These are phyloP conservation scores for Cercospora canescens DNA, from an alignment of 2,329 filamentous ascomycete genomes.

Conservation along the genomic window DNA sequence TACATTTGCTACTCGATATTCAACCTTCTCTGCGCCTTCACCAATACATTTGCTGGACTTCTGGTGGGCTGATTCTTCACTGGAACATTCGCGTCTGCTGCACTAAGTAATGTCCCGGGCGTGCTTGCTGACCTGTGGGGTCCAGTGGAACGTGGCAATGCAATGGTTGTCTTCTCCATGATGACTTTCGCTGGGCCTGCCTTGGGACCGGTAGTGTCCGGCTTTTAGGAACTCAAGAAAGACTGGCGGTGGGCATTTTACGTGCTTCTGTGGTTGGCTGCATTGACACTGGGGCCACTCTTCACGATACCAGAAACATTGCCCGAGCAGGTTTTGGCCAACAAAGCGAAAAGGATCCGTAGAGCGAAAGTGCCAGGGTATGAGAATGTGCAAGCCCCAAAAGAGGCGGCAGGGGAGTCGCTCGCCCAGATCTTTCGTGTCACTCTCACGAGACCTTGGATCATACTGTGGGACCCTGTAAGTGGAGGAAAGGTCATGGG, in stretches of 20 bases:
- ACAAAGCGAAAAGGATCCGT: slow-evolving; percentile 54
- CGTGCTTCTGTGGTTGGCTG: slow-evolving; percentile 43
- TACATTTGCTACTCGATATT: slow-evolving; percentile 47
- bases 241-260: slow-evolving; percentile 45
- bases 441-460: slow-evolving; percentile 55
- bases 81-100: slow-evolving; percentile 54
- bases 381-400: slow-evolving; percentile 53
- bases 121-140: slow-evolving; percentile 50
- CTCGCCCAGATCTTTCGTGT: slow-evolving; percentile 51
- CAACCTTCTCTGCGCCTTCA: slow-evolving; percentile 56
- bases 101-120: slow-evolving; percentile 46
- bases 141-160: slow-evolving; percentile 45
- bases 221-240: slow-evolving; percentile 57
- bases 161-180: slow-evolving; percentile 54
- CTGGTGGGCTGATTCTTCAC: slow-evolving; percentile 57
- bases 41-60: slow-evolving; percentile 54
- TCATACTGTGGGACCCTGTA: slow-evolving; percentile 52
- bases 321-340: slow-evolving; percentile 50
- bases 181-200: slow-evolving; percentile 48
- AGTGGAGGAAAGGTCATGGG: background rate
- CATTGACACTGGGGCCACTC: slow-evolving; percentile 38
- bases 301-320: slow-evolving; percentile 61
- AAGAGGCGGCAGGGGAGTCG: slow-evolving; percentile 48
- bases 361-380: slow-evolving; percentile 53
- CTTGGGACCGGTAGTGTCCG: slow-evolving; percentile 55